Percentiles rank a stretch among this genome's conserved stretches.
Evolutionary conservation across 2,329 filamentous ascomycete species (phyloP).

Genomic region (Uncinocarpus reesii): DNA sequence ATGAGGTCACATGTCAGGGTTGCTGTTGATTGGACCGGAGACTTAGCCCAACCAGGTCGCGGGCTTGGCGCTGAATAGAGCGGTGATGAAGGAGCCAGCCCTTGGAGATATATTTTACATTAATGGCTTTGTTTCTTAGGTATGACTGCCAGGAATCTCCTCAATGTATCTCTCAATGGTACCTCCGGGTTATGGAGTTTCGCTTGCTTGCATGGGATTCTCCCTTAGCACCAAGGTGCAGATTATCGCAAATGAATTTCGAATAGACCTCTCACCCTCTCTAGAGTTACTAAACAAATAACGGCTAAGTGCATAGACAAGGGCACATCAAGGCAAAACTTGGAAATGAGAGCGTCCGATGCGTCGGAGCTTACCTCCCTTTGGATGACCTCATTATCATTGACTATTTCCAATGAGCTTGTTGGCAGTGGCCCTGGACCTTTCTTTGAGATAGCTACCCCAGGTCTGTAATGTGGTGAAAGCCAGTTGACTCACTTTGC

Average conservation of each 20-base stretch:
- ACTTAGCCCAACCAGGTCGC: not conserved
- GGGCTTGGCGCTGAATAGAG: not conserved
- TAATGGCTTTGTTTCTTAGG: too few relatives aligned
- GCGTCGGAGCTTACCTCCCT: not conserved
- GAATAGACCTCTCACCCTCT: too few relatives aligned
- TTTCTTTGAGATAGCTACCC: not conserved
- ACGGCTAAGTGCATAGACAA: not conserved
- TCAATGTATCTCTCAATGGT: too few relatives aligned
- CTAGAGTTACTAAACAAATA: too few relatives aligned
- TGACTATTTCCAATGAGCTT: not conserved
- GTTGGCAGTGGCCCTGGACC: not conserved
- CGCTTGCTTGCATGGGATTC: too few relatives aligned
- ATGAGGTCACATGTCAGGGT: constrained; percentile 4
- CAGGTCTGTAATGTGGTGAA: not conserved
- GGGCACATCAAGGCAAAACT: not conserved
- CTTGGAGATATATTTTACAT: not conserved
- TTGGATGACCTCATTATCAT: not conserved
- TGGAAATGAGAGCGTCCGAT: not conserved
- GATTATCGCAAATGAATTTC: too few relatives aligned
- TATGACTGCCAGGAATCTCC: too few relatives aligned
- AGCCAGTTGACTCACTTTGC: not conserved
- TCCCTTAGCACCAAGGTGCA: too few relatives aligned
- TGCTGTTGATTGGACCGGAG: constrained; percentile 1
- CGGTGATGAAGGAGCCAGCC: not conserved
- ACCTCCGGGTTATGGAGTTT: too few relatives aligned